These are phyloP conservation scores for Colletotrichum sansevieriae DNA, from an alignment of 2,329 filamentous ascomycete species.

Conservation along the genomic window DNA sequence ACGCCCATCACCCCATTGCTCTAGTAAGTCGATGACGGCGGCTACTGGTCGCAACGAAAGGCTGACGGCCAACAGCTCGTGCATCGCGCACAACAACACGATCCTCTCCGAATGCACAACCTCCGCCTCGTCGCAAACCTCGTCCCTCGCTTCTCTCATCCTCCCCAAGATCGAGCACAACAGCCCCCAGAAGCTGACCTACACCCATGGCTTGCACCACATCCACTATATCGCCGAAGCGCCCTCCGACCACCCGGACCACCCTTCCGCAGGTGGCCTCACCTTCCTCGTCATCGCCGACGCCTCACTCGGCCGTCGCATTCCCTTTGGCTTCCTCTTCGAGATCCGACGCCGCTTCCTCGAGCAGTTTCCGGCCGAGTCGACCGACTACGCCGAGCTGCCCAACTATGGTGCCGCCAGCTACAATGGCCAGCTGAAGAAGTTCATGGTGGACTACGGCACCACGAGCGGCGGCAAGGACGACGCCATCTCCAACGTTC, in stretches of 20 bases:
- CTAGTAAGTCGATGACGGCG: conserved; percentile 68
- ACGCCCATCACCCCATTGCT: conserved; percentile 76
- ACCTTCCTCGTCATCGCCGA: conserved; percentile 94
- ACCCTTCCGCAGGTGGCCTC: conserved; percentile 79
- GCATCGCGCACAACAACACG: conserved; percentile 92
- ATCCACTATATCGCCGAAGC: conserved; percentile 96
- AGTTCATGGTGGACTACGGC: conserved; percentile 86
- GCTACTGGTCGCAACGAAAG: conserved; percentile 9
- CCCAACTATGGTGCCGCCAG: conserved; percentile 91
- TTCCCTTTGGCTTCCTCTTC: conserved; percentile 92
- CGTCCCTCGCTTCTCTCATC: conserved; percentile 90
- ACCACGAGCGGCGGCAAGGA: conserved; percentile 80
- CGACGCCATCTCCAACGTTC: conserved; percentile 86
- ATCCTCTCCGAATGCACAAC: conserved; percentile 95
- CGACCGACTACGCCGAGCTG: conserved; percentile 80
- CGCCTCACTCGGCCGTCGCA: conserved; percentile 82
- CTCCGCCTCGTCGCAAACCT: conserved; percentile 84
- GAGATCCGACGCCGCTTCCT: conserved; percentile 93
- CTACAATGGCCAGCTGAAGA: conserved; percentile 85
- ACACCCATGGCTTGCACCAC: conserved; percentile 90
- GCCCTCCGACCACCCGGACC: conserved; percentile 72
- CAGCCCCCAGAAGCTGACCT: conserved; percentile 88
- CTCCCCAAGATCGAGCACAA: conserved; percentile 93
- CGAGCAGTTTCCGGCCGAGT: conserved; percentile 71
- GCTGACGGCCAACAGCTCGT: conserved; percentile 71